Base-by-base conservation (phyloP, 495 filamentous ascomycete species). In the Lasiosphaeria ovina region DNA sequence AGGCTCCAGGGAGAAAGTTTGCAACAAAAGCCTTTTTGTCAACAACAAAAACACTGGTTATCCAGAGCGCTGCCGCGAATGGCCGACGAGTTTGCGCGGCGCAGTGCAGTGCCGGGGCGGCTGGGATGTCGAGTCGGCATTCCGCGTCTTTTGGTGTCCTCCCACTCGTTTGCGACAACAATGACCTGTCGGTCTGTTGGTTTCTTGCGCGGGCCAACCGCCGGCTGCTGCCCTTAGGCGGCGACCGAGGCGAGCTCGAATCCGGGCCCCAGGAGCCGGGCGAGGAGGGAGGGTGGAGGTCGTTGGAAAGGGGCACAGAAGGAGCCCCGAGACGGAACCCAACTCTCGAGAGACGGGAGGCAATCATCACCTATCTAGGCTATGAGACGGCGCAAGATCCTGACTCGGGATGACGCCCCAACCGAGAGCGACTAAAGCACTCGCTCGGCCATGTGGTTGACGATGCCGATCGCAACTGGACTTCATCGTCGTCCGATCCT, bases 1-100 rank as follows among this genome's bases (percentile, higher is more conserved):
- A 64, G 45, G 59, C 55, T 54, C 61, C 60, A 66, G 63, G 66
- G 58, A 64, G 33, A 31, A 36, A 49, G 31, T 8, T 44, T 33
- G 50, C 50, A 55, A 35, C 45, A 56, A 63, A 31, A 38, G 45
- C 47, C 17, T n/a, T 42, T 42, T 40, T 50, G 45, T n/a, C 49
- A n/a, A 16, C 35, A 40, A 33, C 24, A 24, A 24, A 24, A 24
- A 24, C 24, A 24, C 24, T 24, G 2, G 24, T 24, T 24, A 24
- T 24, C 24, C 35, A n/a, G 44, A 16, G 6, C 16, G 44, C 47
- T n/a, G 33, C 47, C 32, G 49, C 35, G 35, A 52, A 32, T 16
- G 31, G 32, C 32, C 31, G 42, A 49, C 7, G 40, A 40, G 55
- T 24, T 16, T 47, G 34, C 24, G 44, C 44, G 44, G 44, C 44